Conservation (phyloP, 257 asterid genomes). For the Asclepias syriaca region DNA sequence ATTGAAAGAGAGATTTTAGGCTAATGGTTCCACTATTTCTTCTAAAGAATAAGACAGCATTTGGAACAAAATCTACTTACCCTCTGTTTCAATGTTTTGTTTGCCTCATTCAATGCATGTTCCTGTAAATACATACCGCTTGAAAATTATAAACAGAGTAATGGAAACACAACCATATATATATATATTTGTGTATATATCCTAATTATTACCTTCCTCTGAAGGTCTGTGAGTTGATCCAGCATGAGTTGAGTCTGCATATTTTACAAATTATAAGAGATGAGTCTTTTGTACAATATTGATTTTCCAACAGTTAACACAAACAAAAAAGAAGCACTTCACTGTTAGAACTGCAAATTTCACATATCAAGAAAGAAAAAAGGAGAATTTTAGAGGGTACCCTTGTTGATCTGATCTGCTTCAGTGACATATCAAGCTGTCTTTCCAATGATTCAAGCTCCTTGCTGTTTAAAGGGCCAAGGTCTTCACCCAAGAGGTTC, state of each 20-base stretch:
- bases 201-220: constrained; percentile 55
- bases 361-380: neutral
- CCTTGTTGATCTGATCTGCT: constrained; percentile 93
- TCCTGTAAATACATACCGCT: constrained; percentile 44
- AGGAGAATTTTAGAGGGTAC: constrained; percentile 25
- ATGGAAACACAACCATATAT: neutral
- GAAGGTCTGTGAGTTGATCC: constrained; percentile 91
- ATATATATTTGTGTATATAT: too few species aligned
- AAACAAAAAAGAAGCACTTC: neutral
- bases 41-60: neutral
- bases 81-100: constrained; percentile 80
- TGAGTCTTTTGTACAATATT: neutral
- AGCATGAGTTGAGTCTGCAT: constrained; percentile 91
- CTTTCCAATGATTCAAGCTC: constrained; percentile 95
- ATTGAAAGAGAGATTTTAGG: neutral
- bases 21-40: neutral
- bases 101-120: constrained; percentile 90
- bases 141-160: neutral
- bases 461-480: constrained; percentile 90
- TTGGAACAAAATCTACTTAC: constrained; percentile 27
- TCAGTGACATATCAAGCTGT: constrained; percentile 89
- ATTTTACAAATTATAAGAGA: neutral
- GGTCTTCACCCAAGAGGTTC: constrained; percentile 96
- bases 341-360: neutral
- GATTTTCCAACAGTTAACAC: neutral